These are phyloP conservation scores for Balansia obtecta DNA, from an alignment of 2,329 filamentous ascomycete genomes.

Conservation along the genomic window DNA sequence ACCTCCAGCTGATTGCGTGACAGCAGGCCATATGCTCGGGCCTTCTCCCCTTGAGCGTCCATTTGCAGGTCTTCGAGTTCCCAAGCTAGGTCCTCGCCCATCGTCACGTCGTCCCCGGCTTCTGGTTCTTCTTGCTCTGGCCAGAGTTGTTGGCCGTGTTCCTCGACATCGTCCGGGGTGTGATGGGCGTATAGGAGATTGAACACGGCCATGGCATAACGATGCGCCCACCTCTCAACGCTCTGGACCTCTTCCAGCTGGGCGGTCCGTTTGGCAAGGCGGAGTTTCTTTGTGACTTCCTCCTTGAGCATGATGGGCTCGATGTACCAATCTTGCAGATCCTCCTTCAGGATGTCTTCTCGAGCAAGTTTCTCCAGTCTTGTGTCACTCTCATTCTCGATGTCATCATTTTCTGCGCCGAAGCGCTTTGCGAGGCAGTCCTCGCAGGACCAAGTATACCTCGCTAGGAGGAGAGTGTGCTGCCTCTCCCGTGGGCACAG, in stretches of 20 bases:
- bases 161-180: background rate
- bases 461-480: slow-evolving; percentile 9
- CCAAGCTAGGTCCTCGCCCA: too few relatives aligned
- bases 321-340: background rate
- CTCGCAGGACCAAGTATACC: slow-evolving; percentile 18
- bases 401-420: slow-evolving; percentile 4
- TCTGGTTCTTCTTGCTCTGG: background rate
- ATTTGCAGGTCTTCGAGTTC: too few relatives aligned
- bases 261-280: background rate
- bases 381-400: slow-evolving; percentile 7
- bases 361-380: background rate
- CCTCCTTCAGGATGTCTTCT: background rate
- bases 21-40: background rate
- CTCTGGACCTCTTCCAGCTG: background rate
- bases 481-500: slow-evolving; percentile 13
- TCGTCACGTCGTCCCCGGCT: too few relatives aligned
- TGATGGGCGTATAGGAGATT: background rate
- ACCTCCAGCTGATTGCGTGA: background rate
- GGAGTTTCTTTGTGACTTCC: background rate
- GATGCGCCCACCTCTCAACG: background rate
- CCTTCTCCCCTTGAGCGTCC: background rate
- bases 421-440: slow-evolving; percentile 11
- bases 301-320: background rate
- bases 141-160: background rate
- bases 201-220: background rate